Evolutionary conservation across 768 basidiomycete species (phyloP).

Genomic region (Phlebiopsis flavidoalba): DNA sequence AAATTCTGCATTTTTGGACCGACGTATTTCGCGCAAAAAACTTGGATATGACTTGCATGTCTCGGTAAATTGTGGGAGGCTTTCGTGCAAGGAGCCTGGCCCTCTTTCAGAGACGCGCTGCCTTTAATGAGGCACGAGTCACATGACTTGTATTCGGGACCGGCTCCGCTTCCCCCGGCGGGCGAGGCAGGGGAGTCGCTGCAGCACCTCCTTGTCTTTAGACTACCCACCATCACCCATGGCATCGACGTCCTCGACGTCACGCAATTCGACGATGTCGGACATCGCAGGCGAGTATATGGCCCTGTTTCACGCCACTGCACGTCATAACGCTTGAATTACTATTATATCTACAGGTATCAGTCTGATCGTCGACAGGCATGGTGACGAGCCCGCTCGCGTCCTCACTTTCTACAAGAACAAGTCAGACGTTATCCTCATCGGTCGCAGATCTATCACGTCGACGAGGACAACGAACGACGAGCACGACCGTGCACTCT

Average conservation of each 20-base stretch:
- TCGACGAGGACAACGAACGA: slow-evolving; percentile 31
- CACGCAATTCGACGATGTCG: neutral
- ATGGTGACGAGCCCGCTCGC: slow-evolving; percentile 39
- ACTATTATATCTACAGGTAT: slow-evolving; percentile 39
- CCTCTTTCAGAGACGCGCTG: neutral
- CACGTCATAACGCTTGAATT: neutral
- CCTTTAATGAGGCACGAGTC: neutral
- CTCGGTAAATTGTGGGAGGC: no score
- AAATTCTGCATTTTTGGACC: neutral
- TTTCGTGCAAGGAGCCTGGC: neutral
- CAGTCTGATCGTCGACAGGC: slow-evolving; percentile 51
- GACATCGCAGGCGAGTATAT: slow-evolving; percentile 3
- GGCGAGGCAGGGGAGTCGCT: neutral
- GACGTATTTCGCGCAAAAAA: neutral
- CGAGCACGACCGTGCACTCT: slow-evolving; percentile 45
- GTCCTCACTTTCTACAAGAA: slow-evolving; percentile 48
- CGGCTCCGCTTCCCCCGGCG: neutral
- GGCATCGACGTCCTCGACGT: neutral
- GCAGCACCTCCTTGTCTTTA: slow-evolving; percentile 1
- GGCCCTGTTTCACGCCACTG: neutral
- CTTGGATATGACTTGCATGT: no score
- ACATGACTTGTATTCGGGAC: neutral
- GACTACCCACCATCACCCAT: neutral
- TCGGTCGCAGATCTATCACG: slow-evolving; percentile 62
- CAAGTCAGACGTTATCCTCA: slow-evolving; percentile 46